Evolutionary conservation across 1,139 yeast species (phyloP).

Genomic region (Lodderomyces elongisporus): DNA sequence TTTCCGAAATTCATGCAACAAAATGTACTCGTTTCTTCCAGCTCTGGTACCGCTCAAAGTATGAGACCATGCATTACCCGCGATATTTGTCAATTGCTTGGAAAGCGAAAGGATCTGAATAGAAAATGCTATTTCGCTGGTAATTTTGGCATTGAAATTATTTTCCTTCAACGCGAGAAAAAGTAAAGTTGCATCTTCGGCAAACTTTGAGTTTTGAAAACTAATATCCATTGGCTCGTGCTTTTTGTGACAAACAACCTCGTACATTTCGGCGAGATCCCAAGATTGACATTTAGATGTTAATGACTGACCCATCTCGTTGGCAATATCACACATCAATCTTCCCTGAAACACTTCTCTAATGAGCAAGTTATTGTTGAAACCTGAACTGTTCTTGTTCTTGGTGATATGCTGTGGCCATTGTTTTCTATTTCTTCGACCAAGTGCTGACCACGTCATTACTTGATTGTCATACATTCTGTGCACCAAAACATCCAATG

Average conservation of each 20-base stretch:
- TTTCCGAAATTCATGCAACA: slow-evolving; percentile 85
- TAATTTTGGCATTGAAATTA: slow-evolving; percentile 58
- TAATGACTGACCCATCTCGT: slow-evolving; percentile 91
- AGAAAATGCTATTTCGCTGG: slow-evolving; percentile 75
- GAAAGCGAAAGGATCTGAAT: slow-evolving; percentile 85
- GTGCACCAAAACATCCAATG: slow-evolving; percentile 76
- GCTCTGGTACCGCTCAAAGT: slow-evolving; percentile 95
- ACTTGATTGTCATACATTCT: slow-evolving; percentile 73
- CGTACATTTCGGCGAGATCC: slow-evolving; percentile 91
- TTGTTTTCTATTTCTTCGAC: slow-evolving; percentile 67
- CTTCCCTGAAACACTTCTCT: slow-evolving; percentile 82
- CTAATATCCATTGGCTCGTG: slow-evolving; percentile 68
- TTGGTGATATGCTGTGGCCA: slow-evolving; percentile 66
- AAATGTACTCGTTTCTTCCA: slow-evolving; percentile 90
- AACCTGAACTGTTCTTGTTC: slow-evolving; percentile 29
- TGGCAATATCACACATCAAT: slow-evolving; percentile 84
- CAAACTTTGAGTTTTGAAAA: slow-evolving; percentile 58
- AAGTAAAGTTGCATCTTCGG: slow-evolving; percentile 64
- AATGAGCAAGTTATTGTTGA: slow-evolving; percentile 47
- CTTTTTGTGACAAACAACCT: slow-evolving; percentile 60
- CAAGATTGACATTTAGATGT: slow-evolving; percentile 94
- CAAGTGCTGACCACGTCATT: slow-evolving; percentile 75
- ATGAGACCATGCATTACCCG: slow-evolving; percentile 97
- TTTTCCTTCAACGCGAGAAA: slow-evolving; percentile 70
- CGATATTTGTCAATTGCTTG: slow-evolving; percentile 85